phyloP scores from a whole-genome alignment of 495 filamentous ascomycete species.

The Aspergillus nanangensis region DNA sequence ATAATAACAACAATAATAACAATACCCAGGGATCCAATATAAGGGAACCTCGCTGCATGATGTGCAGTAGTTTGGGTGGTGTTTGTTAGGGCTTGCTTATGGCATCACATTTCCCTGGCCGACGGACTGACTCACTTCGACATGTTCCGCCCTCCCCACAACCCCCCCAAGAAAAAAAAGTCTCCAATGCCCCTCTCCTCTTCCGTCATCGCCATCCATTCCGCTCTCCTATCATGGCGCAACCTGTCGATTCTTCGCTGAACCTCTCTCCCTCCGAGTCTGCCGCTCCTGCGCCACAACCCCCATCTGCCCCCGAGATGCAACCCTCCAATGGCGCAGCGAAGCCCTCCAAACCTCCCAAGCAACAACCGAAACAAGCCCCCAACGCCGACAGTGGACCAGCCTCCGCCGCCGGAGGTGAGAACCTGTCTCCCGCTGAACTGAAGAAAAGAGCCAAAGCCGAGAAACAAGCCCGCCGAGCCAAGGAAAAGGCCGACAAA shows the following conservation, averaged over 20 bases:
- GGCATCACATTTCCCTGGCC: slow-evolving; percentile 39
- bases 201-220: slow-evolving; percentile 11
- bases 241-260: slow-evolving; percentile 21
- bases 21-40: too few relatives aligned
- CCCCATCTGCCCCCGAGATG: slow-evolving; percentile 16
- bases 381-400: slow-evolving; percentile 23
- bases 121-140: slow-evolving; percentile 9
- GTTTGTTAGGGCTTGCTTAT: slow-evolving; percentile 23
- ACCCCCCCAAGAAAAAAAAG: slow-evolving; percentile 14
- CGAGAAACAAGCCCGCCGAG: slow-evolving; percentile 72
- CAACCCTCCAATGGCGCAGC: slow-evolving; percentile 16
- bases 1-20: too few relatives aligned
- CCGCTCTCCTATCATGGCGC: slow-evolving; percentile 24
- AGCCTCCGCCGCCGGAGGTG: slow-evolving; percentile 12
- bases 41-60: too few relatives aligned
- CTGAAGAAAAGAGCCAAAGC: slow-evolving; percentile 74
- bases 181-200: slow-evolving; percentile 25
- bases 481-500: slow-evolving; percentile 50
- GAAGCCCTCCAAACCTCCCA: slow-evolving; percentile 25
- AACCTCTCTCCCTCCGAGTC: slow-evolving; percentile 11
- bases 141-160: slow-evolving; percentile 28
- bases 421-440: slow-evolving; percentile 60
- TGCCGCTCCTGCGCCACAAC: slow-evolving; percentile 11
- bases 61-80: neutral
- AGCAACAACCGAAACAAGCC: slow-evolving; percentile 24